Evolutionary conservation across 2,329 filamentous ascomycete genomes (phyloP).

Genomic region (Metarhizium brunneum): DNA sequence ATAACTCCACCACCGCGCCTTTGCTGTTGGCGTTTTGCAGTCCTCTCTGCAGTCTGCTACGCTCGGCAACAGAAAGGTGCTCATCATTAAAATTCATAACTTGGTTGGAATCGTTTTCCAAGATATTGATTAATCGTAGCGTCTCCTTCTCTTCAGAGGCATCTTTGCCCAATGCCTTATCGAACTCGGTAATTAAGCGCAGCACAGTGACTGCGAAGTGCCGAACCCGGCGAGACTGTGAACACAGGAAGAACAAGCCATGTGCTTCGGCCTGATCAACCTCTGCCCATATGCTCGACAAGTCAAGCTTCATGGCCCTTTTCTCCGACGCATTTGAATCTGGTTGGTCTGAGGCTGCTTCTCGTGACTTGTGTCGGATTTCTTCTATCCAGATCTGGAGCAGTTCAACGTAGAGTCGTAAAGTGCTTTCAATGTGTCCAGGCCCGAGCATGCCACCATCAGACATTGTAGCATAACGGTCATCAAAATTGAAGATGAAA

Average conservation of each 20-base stretch:
- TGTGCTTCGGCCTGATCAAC: constrained; percentile 97
- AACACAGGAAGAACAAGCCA: constrained; percentile 93
- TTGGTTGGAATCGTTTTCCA: constrained; percentile 79
- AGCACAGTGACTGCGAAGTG: constrained; percentile 88
- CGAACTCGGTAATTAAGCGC: constrained; percentile 87
- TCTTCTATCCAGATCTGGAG: constrained; percentile 97
- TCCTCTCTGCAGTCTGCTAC: constrained; percentile 83
- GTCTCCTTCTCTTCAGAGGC: constrained; percentile 50
- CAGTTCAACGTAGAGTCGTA: constrained; percentile 87
- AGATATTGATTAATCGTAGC: constrained; percentile 74
- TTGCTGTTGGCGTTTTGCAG: constrained; percentile 76
- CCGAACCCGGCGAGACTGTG: constrained; percentile 82
- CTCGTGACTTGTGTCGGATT: constrained; percentile 76
- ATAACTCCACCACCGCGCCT: constrained; percentile 84
- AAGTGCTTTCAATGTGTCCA: constrained; percentile 87
- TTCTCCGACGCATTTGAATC: constrained; percentile 59
- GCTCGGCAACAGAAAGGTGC: constrained; percentile 80
- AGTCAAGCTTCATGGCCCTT: constrained; percentile 67
- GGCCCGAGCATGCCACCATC: constrained; percentile 94
- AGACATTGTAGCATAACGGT: constrained; percentile 94
- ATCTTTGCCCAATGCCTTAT: constrained; percentile 72
- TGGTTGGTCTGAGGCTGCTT: constrained; percentile 54
- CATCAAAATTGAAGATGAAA: constrained; percentile 98
- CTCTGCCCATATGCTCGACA: constrained; percentile 82
- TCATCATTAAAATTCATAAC: constrained; percentile 92